Percentiles rank a stretch among this genome's conserved stretches.
Conservation (phyloP, 176 grass and related monocot genomes). For the Avena insularis region DNA sequence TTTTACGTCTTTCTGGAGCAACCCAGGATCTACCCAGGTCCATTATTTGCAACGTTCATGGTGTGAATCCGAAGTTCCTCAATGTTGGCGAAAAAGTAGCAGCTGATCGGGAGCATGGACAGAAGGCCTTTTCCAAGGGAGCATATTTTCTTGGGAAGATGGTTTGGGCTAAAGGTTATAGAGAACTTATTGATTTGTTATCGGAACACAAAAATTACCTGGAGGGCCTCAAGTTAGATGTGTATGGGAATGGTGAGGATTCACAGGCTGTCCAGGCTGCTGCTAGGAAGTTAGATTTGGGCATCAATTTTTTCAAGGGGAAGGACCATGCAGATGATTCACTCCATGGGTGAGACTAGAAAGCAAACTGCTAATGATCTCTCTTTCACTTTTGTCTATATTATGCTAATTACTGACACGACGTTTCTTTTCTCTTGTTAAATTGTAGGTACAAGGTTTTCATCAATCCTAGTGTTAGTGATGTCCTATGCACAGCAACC, state of each 20-base stretch:
- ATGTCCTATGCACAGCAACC: slow-evolving; percentile 92
- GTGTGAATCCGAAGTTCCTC: slow-evolving; percentile 91
- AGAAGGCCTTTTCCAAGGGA: slow-evolving; percentile 68
- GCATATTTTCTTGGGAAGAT: slow-evolving; percentile 97
- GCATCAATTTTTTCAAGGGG: slow-evolving; percentile 79
- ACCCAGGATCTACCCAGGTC: slow-evolving; percentile 89
- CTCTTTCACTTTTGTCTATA: not conserved
- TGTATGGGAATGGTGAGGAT: slow-evolving; percentile 86
- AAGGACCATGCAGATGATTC: slow-evolving; percentile 84
- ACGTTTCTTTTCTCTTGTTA: slow-evolving; percentile 22
- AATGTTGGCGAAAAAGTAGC: slow-evolving; percentile 73
- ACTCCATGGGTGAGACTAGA: slow-evolving; percentile 86
- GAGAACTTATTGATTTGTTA: slow-evolving; percentile 85
- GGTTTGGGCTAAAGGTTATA: slow-evolving; percentile 97
- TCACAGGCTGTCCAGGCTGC: slow-evolving; percentile 67
- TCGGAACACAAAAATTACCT: slow-evolving; percentile 68
- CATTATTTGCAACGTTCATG: slow-evolving; percentile 91
- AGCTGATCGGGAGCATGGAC: slow-evolving; percentile 60
- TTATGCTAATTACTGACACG: slow-evolving; percentile 32
- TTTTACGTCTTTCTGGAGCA: slow-evolving; percentile 89
- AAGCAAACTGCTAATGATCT: slow-evolving; percentile 35
- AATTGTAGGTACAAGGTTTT: slow-evolving; percentile 89
- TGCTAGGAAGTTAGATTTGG: slow-evolving; percentile 77
- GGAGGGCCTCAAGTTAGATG: slow-evolving; percentile 68
- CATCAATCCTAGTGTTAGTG: slow-evolving; percentile 88